Evolutionary conservation across 352 stramenopile genomes (phyloP).

Genomic region (Globisporangium polare): DNA sequence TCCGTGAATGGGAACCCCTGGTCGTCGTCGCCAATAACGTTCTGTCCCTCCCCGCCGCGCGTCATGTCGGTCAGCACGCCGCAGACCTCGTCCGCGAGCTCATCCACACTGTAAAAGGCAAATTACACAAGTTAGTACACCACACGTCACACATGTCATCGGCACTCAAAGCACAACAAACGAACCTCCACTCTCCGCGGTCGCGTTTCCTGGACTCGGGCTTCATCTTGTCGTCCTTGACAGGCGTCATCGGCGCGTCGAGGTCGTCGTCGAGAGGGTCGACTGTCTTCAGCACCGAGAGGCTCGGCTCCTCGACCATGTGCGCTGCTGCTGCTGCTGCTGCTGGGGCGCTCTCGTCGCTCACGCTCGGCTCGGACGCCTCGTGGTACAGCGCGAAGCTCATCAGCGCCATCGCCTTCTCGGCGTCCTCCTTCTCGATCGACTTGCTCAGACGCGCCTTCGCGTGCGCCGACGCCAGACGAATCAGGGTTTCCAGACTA

Average conservation of each 20-base stretch:
- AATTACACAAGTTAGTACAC: constrained; percentile 3
- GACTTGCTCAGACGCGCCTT: constrained; percentile 93
- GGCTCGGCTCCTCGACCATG: background rate
- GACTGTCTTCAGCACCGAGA: constrained; percentile 5
- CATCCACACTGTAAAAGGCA: constrained; percentile 37
- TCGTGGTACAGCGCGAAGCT: constrained; percentile 99
- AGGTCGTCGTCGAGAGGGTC: constrained; percentile 19
- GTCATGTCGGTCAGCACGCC: constrained; percentile 56
- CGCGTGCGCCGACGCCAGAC: constrained; percentile 96
- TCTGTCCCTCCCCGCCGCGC: constrained; percentile 16
- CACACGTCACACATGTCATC: background rate
- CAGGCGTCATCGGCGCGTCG: constrained; percentile 14
- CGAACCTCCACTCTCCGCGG: constrained; percentile 57
- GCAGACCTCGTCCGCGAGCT: constrained; percentile 64
- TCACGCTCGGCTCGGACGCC: constrained; percentile 36
- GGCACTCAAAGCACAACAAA: background rate
- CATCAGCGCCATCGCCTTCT: constrained; percentile 94
- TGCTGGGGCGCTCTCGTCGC: constrained; percentile 12
- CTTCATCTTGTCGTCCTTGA: constrained; percentile 20
- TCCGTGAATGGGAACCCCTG: constrained; percentile 56
- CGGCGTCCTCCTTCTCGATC: constrained; percentile 80
- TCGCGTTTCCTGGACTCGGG: constrained; percentile 58
- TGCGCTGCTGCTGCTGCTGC: constrained; percentile 2
- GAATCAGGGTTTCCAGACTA: constrained; percentile 99
- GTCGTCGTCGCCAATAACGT: constrained; percentile 46